These are phyloP conservation scores for Dendrobium chrysotoxum DNA, from an alignment of 106 monocot genomes.

Conservation along the genomic window DNA sequence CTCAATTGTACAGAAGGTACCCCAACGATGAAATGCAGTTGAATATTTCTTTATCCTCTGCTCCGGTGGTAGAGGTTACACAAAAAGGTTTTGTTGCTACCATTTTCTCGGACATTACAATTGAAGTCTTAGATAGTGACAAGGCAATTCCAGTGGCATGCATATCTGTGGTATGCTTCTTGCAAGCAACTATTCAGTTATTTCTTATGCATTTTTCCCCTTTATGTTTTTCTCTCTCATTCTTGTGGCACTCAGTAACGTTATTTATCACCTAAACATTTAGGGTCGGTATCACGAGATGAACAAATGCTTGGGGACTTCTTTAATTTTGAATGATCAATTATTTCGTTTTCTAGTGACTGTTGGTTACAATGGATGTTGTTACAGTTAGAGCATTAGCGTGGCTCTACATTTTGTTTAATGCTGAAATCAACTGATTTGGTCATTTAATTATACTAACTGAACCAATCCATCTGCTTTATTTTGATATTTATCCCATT, in stretches of 20 bases:
- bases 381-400: background rate
- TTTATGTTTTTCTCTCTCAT: background rate
- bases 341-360: background rate
- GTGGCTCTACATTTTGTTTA: too few relatives aligned
- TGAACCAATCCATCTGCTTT: too few relatives aligned
- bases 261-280: background rate
- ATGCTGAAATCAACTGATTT: background rate
- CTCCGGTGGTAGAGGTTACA: slow-evolving; percentile 48
- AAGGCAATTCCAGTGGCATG: slow-evolving; percentile 75
- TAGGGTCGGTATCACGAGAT: background rate
- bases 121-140: slow-evolving; percentile 56
- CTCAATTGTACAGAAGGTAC: slow-evolving; percentile 74
- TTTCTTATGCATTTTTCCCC: background rate
- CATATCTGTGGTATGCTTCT: slow-evolving; percentile 64
- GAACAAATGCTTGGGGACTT: background rate
- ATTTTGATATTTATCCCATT: background rate
- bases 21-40: slow-evolving; percentile 88
- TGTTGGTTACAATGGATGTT: background rate
- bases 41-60: slow-evolving; percentile 61
- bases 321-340: slow-evolving; percentile 2
- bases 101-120: slow-evolving; percentile 57
- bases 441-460: too few relatives aligned
- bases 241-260: background rate
- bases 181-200: background rate
- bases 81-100: slow-evolving; percentile 40